A percentile compares a stretch with the other conserved stretches of the same genome.
These are phyloP conservation scores for Geotrichum europaeum DNA, from an alignment of 1,139 yeast species.

Conservation along the genomic window DNA sequence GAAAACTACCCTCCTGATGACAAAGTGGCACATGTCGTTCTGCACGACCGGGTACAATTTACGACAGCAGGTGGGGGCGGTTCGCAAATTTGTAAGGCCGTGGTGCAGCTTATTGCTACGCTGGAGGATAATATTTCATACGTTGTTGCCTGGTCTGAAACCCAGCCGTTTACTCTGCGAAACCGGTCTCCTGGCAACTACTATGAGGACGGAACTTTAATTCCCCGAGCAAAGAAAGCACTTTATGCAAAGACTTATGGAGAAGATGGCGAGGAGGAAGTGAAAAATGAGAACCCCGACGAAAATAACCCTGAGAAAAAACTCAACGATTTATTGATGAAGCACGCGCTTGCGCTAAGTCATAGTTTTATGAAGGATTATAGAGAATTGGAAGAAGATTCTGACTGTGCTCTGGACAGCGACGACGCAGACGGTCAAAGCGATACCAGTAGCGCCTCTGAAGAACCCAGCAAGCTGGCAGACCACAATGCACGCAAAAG, in stretches of 20 bases:
- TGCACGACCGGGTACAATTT: constrained; percentile 18
- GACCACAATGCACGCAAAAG: not conserved
- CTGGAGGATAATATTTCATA: constrained; percentile 14
- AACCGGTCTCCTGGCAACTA: constrained; percentile 16
- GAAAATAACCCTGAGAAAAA: constrained; percentile 4
- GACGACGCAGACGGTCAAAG: not conserved
- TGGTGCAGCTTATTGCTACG: constrained; percentile 16
- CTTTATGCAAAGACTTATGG: not conserved
- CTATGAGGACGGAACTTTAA: constrained; percentile 14
- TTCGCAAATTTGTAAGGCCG: constrained; percentile 12
- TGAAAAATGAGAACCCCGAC: not conserved
- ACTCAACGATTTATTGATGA: not conserved
- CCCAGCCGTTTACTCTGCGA: constrained; percentile 15
- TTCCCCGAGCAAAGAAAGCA: constrained; percentile 8
- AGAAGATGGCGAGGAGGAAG: constrained; percentile 5
- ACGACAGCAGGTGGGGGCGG: constrained; percentile 18
- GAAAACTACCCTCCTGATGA: constrained; percentile 12
- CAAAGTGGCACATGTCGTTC: constrained; percentile 15
- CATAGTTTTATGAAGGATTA: constrained; percentile 3
- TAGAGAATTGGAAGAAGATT: constrained; percentile 11
- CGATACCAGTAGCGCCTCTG: not conserved
- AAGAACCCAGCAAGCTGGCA: not conserved
- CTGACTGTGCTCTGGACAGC: not conserved
- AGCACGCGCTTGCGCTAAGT: constrained; percentile 1
- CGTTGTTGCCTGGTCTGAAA: constrained; percentile 18